These are phyloP conservation scores for Striga hermonthica DNA, from an alignment of 305 asterid species.

Conservation along the genomic window DNA sequence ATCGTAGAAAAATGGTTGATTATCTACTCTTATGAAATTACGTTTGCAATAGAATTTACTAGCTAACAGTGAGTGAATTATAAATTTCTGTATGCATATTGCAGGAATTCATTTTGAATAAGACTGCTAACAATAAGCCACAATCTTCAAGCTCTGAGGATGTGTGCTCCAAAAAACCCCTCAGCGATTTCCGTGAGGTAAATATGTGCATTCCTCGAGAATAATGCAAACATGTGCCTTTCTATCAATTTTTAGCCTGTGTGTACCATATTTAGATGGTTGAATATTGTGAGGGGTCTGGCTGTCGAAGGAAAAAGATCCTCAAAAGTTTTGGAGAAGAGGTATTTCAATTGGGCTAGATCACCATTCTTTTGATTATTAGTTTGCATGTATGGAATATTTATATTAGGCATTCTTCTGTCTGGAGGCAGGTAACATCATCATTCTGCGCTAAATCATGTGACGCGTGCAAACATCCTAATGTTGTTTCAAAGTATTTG, in stretches of 20 bases:
- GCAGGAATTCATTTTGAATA: conserved; percentile 81
- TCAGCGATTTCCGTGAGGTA: conserved; percentile 71
- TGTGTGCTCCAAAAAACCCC: conserved; percentile 62
- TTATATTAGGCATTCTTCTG: conserved; percentile 26
- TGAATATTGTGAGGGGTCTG: conserved; percentile 76
- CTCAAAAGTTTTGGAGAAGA: conserved; percentile 87
- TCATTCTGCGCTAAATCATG: conserved; percentile 76
- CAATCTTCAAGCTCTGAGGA: conserved; percentile 57
- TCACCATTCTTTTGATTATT: conserved; percentile 24
- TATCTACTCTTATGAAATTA: conserved; percentile 25
- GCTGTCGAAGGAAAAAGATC: conserved; percentile 91
- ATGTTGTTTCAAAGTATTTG: conserved; percentile 64
- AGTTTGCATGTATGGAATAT: conserved; percentile 17
- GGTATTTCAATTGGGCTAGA: conserved; percentile 41
- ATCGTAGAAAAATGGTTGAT: conserved; percentile 76
- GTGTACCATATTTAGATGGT: conserved; percentile 57
- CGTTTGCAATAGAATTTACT: conserved; percentile 14
- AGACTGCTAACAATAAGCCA: conserved; percentile 57
- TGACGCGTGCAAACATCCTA: conserved; percentile 81
- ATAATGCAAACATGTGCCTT: conserved; percentile 4
- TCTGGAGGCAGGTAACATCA: conserved; percentile 58
- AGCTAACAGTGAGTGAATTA: conserved; percentile 19
- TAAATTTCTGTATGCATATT: conserved; percentile 29
- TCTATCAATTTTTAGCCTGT: conserved; percentile 26
- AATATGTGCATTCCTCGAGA: conserved; percentile 26